These are phyloP conservation scores for Phytopythium litorale DNA, from an alignment of 352 stramenopile genomes.

Conservation along the genomic window DNA sequence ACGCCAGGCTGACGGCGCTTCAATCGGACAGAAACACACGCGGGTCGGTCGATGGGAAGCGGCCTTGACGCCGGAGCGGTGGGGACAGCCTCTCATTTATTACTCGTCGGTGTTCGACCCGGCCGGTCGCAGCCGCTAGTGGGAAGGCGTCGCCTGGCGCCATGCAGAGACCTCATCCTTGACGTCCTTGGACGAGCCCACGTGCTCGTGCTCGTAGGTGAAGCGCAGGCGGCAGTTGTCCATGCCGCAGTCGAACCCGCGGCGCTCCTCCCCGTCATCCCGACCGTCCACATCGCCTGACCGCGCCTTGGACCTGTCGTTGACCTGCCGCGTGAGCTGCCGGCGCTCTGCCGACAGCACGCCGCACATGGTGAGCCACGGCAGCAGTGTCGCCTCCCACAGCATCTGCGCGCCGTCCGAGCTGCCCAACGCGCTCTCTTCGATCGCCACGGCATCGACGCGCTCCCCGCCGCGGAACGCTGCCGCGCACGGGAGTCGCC, in stretches of 20 bases:
- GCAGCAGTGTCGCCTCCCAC: slow-evolving; percentile 56
- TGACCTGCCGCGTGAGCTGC: slow-evolving; percentile 6
- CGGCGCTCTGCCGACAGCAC: slow-evolving; percentile 44
- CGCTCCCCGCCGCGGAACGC: slow-evolving; percentile 49
- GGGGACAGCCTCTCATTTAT: slow-evolving; percentile 5
- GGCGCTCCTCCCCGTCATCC: slow-evolving; percentile 24
- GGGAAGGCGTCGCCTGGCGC: slow-evolving; percentile 21
- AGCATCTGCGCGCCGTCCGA: slow-evolving; percentile 23
- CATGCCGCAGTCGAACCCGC: slow-evolving; percentile 58
- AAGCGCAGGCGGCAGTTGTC: slow-evolving; percentile 58
- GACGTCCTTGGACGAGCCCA: slow-evolving; percentile 50
- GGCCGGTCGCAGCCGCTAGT: neutral
- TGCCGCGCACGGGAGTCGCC: slow-evolving; percentile 27
- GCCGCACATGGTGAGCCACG: slow-evolving; percentile 60
- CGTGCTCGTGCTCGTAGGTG: slow-evolving; percentile 66
- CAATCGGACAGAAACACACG: slow-evolving; percentile 1
- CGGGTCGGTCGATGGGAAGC: neutral
- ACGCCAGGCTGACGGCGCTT: neutral
- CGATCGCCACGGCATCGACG: slow-evolving; percentile 41
- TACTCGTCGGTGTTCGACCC: neutral
- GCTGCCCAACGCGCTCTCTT: slow-evolving; percentile 25
- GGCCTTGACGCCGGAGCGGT: neutral
- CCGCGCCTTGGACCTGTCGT: slow-evolving; percentile 7
- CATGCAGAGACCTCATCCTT: slow-evolving; percentile 62
- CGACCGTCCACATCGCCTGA: slow-evolving; percentile 4